These are phyloP conservation scores for Tylopilus sp. DNA, from an alignment of 1,284 basidiomycete species.

Conservation along the genomic window DNA sequence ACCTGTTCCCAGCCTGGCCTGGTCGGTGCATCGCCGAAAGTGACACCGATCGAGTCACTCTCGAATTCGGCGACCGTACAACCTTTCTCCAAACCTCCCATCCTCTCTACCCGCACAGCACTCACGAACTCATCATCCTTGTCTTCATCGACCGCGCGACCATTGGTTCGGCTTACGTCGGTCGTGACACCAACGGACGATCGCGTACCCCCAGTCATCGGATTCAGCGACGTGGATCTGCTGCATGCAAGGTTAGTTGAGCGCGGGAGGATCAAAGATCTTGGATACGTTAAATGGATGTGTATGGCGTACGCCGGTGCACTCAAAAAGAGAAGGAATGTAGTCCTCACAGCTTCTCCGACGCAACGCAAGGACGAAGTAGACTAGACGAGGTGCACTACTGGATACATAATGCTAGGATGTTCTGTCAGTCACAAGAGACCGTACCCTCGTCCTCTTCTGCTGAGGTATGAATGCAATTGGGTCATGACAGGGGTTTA, in stretches of 20 bases:
- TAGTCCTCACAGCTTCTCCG: conserved; percentile 35
- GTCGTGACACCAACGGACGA: conserved; percentile 58
- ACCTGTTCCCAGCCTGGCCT: background rate
- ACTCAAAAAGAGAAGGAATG: conserved; percentile 54
- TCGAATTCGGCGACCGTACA: conserved; percentile 5
- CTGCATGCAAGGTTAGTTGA: conserved; percentile 62
- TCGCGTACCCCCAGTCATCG: conserved; percentile 61
- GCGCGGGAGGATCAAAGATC: conserved; percentile 38
- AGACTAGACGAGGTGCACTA: conserved; percentile 14
- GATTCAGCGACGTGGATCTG: conserved; percentile 61
- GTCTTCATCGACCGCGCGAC: conserved; percentile 39
- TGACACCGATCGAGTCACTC: background rate
- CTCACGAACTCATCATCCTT: conserved; percentile 34
- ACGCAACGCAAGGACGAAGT: background rate
- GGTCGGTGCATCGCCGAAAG: background rate
- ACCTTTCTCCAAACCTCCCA: conserved; percentile 37
- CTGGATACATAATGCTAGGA: background rate
- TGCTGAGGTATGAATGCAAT: no score
- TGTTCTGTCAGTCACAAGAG: background rate
- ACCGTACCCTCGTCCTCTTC: no score
- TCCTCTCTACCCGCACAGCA: conserved; percentile 53
- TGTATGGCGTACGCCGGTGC: conserved; percentile 65
- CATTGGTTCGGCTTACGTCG: conserved; percentile 61
- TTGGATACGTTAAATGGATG: conserved; percentile 63
- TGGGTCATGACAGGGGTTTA: background rate